phyloP scores from a whole-genome alignment of 768 basidiomycete genomes.

The Boletus rufocinnamomeus region DNA sequence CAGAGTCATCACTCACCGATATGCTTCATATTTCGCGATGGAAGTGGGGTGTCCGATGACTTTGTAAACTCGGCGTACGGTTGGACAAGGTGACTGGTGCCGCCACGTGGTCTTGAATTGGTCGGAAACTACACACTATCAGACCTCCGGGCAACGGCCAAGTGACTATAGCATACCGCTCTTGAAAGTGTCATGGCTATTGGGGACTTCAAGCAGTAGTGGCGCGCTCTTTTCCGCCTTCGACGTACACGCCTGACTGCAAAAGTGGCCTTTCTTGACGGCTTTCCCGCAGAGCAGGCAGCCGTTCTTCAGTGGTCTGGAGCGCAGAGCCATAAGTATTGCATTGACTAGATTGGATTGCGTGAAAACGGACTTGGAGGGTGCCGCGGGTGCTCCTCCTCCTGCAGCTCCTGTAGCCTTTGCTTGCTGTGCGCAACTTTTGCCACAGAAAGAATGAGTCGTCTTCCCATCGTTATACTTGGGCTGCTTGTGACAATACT shows the following conservation, averaged over 20 bases:
- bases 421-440: constrained; percentile 57
- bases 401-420: constrained; percentile 31
- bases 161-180: constrained; percentile 47
- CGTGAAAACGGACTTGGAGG: constrained; percentile 35
- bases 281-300: constrained; percentile 64
- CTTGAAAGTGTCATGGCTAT: constrained; percentile 61
- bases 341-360: constrained; percentile 26
- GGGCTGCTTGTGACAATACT: constrained; percentile 63
- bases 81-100: constrained; percentile 57
- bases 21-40: constrained; percentile 58
- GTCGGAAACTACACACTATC: constrained; percentile 48
- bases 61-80: constrained; percentile 65
- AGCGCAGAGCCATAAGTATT: constrained; percentile 35
- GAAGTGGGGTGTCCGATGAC: constrained; percentile 52
- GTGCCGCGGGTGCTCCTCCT: constrained; percentile 22
- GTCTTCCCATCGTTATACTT: constrained; percentile 59
- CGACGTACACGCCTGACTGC: constrained; percentile 54
- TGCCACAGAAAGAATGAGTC: constrained; percentile 64
- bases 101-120: constrained; percentile 74
- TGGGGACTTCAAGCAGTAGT: constrained; percentile 59
- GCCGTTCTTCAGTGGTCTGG: constrained; percentile 41
- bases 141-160: not conserved
- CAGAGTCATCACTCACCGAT: constrained; percentile 44
- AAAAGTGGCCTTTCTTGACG: constrained; percentile 66
- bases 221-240: constrained; percentile 58